Base-by-base conservation (phyloP, 2,329 filamentous ascomycete species). In the Uncinocarpus reesii region DNA sequence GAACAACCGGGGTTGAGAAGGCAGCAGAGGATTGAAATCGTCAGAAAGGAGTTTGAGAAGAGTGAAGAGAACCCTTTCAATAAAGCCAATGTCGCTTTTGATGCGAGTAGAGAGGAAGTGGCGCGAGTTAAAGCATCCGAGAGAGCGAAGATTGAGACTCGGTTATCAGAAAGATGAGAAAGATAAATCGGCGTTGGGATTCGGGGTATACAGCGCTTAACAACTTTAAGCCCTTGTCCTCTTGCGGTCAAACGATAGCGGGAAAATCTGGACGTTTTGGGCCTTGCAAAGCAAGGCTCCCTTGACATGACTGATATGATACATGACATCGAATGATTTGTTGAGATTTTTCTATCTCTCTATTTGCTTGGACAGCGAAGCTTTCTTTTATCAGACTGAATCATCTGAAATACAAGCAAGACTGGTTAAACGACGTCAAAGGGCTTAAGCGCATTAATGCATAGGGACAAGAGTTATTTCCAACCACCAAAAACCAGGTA, bases 41-140 rank as follows among this genome's bases (percentile, higher is more conserved):
- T 94, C 56, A 70, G 78, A 53, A 93, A 94, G 74, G 92, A 96
- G 71, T 98, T 96, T 65, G 84, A 94, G 67, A 93, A 87, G 74
- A 85, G 84, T 60, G 83, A 86, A 1, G 90, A 96, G 59, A 98
- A 98, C 66, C 92, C 92, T 11, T 92, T 94, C 71, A 95, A 95
- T 70, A 86, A 94, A 70, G 81, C 83, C 13, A 79, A 73, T 44
- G 85, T 80, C 1, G 66, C 73, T 2, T 93, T 87, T 68, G 86
- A 98, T 66, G 79, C 86, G 47, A 78, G 76, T 18, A 83, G 79
- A 67, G 86, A 87, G 3, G 90, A 98, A 59, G 60, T 95, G 37
- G 73, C 73, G 42, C 74, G 78, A 42, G 69, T 89, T 50, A 78
- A 73, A 62, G 71, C 79, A 35, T 66, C 74, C 48, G 86, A 94